These are phyloP conservation scores for Chenopodium berlandieri DNA, from an alignment of 148 eudicot genomes.

Conservation along the genomic window DNA sequence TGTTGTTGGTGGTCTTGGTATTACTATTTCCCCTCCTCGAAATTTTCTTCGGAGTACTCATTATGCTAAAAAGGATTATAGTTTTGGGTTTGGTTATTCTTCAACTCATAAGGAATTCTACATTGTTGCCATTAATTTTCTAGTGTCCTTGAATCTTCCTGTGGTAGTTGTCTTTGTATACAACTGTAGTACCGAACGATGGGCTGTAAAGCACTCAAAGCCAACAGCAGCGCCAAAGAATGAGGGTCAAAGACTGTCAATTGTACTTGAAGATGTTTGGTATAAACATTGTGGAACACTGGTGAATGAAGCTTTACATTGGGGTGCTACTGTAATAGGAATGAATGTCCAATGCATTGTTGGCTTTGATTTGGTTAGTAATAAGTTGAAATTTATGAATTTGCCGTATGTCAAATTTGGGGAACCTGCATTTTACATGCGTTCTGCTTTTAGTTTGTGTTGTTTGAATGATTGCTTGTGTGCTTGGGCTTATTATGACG, in stretches of 20 bases:
- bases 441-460: background rate
- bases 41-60: no score
- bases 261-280: background rate
- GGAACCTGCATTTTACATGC: no score
- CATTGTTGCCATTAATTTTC: background rate
- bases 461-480: background rate
- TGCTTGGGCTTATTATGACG: background rate
- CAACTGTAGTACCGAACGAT: background rate
- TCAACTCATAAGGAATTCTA: background rate
- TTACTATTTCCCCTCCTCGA: background rate
- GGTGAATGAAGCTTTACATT: slow-evolving; percentile 1
- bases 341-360: background rate
- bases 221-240: background rate
- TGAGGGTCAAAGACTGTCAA: background rate
- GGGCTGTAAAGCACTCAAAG: background rate
- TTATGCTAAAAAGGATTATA: background rate
- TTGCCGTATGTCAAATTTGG: background rate
- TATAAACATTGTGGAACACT: background rate
- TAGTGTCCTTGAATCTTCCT: background rate
- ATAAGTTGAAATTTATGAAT: background rate
- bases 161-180: no score
- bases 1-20: background rate
- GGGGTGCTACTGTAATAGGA: background rate
- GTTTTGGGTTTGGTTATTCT: background rate
- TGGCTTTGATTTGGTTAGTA: background rate